Evolutionary conservation across 2,329 filamentous ascomycete genomes (phyloP), one percentile per base, ranked within the genome.

Genomic region (Pleomassaria siparia): DNA sequence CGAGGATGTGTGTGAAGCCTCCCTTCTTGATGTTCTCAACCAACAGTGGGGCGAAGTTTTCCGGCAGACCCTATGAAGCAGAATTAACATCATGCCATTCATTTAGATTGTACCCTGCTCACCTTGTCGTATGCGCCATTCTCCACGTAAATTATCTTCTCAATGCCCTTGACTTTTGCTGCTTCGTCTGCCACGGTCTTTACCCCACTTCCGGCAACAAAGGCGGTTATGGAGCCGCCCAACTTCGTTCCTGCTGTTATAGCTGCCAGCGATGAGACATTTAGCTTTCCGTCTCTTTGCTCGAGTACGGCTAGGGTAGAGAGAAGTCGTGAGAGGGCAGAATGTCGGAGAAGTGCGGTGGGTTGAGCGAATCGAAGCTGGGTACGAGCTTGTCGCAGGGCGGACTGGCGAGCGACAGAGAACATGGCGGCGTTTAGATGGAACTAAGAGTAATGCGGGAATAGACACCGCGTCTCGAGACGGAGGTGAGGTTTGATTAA

Each of bases 1-100:
- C 88, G 63, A 99, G 81, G 55, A 99, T 82, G 69, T 99, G 94
- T 51, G 91, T 95, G 72, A 91, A 97, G 50, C 86, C 89, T 51
- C 89, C 91, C 70, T 94, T 94, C 77, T 95, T 95, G 74, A 97
- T 92, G 73, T 97, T 99, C 72, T 97, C 92, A 43, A 91, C 88
- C 32, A 99, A 79, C 39, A 99, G 79, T 46, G 91, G 88, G n/a
- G 92, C 94, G 67, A 83, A 97, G 78, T 89, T 96, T 76, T 99
- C 94, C 43, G 94, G 85, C 2, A 99, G 82, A 41, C 91, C 90
- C 89, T 67, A 45, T 12, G 28, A 9, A 32, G 9, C 3, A 39
- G 13, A 30, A 16, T 43, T 28, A 43, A 33, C 40, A 24, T 28
- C 5, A 25, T 28, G 11, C 9, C 13, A 13, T 8, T 13, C 28